These are phyloP conservation scores for Dipteronia dyeriana DNA, from an alignment of 345 rosid genomes.

Conservation along the genomic window DNA sequence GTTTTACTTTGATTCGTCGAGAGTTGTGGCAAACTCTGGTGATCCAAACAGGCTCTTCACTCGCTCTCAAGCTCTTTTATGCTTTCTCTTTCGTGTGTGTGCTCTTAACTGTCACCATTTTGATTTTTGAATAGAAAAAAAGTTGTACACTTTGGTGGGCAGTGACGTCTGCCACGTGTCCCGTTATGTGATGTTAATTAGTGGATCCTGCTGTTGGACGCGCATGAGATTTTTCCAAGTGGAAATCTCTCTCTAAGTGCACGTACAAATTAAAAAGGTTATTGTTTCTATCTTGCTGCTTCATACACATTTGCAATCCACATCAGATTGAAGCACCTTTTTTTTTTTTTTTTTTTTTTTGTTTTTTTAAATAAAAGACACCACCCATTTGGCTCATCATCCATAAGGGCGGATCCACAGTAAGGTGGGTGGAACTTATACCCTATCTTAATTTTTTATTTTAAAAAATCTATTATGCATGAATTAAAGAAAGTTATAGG, in stretches of 20 bases:
- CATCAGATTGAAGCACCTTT: slow-evolving; percentile 12
- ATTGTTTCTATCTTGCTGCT: background rate
- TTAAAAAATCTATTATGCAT: too few relatives aligned
- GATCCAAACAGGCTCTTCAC: slow-evolving; percentile 20
- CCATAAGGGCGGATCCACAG: too few relatives aligned
- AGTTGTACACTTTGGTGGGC: background rate
- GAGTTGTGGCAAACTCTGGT: slow-evolving; percentile 22
- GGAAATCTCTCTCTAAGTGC: slow-evolving; percentile 20
- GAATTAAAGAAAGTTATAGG: too few relatives aligned
- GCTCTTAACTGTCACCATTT: background rate
- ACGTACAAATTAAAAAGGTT: background rate
- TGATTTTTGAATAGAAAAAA: background rate
- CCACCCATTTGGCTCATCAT: background rate
- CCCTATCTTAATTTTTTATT: too few relatives aligned
- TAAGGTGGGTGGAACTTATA: too few relatives aligned
- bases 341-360: background rate
- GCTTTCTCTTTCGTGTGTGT: too few relatives aligned
- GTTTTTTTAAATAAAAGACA: too few relatives aligned
- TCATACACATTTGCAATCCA: slow-evolving; percentile 29
- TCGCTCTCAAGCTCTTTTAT: background rate
- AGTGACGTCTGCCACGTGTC: slow-evolving; percentile 29
- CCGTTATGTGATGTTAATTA: background rate
- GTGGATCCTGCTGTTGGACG: slow-evolving; percentile 18
- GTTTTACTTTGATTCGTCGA: too few relatives aligned
- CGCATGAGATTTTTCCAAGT: slow-evolving; percentile 32